Base-by-base conservation (phyloP, 352 stramenopile species). In the Thraustotheca clavata region DNA sequence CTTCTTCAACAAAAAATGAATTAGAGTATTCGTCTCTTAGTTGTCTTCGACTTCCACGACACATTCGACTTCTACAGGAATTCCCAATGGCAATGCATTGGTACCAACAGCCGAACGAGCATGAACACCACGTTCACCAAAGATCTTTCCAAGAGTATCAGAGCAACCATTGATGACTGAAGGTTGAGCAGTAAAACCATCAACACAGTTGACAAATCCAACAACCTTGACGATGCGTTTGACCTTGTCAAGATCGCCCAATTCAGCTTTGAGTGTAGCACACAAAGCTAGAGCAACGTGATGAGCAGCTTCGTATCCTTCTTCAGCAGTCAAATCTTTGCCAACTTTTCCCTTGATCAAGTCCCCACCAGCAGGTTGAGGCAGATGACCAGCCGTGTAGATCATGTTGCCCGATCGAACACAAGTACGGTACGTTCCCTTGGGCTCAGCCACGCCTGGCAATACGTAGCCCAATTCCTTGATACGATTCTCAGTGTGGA, bases 31-130 rank as follows among this genome's bases (percentile, higher is more conserved):
- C 46, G 22, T 0, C 16, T 22, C 16, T 61, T 62, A 62, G 16
- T 68, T 79, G 33, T 96, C 76, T 57, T 97, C 83, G 40, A 99
- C 73, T 78, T 98, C 91, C 18, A 98, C 84, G 63, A 99, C 89
- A 60, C 91, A 88, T 76, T 99, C 96, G 33, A 99, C 88, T 81
- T 99, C 96, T 5, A 99, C 95, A 39, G 91, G 86, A 46, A 98
- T 91, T 69, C 97, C 97, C 36, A 99, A 76, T 40, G 96, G 96
- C 52, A 99, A 75, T 16, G 94, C 93, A 73, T 97, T 98, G 14
- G 94, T 98, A 61, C 96, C 96, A 49, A 99, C 95, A 33, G 96
- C 96, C 69, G 89, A 98, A 65, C 96, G 82, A 24, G 94, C 87
- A 71, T 96, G 89, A 39, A 89, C 76, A 41, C 89, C 89, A 71